These are phyloP conservation scores for Lachnellula arida DNA, from an alignment of 2,329 filamentous ascomycete genomes.

Conservation along the genomic window DNA sequence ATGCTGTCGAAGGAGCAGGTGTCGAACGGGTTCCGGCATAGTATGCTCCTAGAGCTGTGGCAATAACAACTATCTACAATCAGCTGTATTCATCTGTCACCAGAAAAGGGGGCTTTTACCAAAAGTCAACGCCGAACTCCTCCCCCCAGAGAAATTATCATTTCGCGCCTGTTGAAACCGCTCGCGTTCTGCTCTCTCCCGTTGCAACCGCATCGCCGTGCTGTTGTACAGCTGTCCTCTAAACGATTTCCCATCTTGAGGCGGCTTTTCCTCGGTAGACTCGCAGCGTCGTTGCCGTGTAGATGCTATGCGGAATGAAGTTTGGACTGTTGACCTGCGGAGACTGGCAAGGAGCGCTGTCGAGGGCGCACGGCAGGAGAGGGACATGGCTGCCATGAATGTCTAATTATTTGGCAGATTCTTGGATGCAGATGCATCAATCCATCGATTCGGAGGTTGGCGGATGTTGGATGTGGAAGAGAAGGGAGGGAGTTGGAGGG, in stretches of 20 bases:
- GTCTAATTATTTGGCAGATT: background rate
- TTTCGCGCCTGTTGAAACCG: constrained; percentile 42
- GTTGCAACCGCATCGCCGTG: constrained; percentile 48
- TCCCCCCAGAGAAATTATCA: constrained; percentile 33
- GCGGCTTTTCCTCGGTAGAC: constrained; percentile 22
- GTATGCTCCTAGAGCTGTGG: constrained; percentile 37
- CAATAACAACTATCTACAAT: constrained; percentile 25
- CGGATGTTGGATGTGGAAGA: background rate
- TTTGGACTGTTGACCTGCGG: constrained; percentile 9
- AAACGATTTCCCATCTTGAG: constrained; percentile 37
- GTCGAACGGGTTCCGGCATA: constrained; percentile 54
- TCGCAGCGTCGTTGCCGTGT: constrained; percentile 20
- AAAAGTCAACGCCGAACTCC: constrained; percentile 51
- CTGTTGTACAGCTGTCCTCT: constrained; percentile 57
- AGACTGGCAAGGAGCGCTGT: constrained; percentile 22
- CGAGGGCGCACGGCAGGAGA: constrained; percentile 21
- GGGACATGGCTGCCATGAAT: constrained; percentile 18
- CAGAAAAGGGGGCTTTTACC: constrained; percentile 36
- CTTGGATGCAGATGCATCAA: background rate
- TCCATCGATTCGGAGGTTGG: background rate
- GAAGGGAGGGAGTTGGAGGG: background rate
- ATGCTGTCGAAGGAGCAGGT: constrained; percentile 46
- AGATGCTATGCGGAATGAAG: constrained; percentile 16
- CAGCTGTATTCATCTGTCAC: background rate
- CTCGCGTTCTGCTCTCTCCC: constrained; percentile 51